Base-by-base conservation (phyloP, 805 yeast species). In the Wickerhamiella azymoides region DNA sequence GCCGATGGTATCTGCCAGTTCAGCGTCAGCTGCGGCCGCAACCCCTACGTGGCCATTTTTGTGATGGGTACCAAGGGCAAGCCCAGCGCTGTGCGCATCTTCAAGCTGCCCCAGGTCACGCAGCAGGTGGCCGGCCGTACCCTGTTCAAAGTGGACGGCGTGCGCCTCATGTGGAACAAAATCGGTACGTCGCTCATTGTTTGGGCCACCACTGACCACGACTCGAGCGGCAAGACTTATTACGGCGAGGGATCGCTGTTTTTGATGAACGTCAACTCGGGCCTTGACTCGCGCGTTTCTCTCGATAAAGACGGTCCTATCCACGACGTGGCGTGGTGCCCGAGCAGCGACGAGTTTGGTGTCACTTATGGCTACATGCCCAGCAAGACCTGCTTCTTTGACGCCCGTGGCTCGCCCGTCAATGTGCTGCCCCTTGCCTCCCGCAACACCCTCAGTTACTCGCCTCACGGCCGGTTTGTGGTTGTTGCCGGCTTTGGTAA, bases 341-440 rank as follows among this genome's bases (percentile, higher is more conserved):
- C 97, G 49, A 77, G 86, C 43, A 84, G 95, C 16, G 75, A 95
- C 55, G 97, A 92, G 67, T 93, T 92, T 69, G 97, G 96, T 50
- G 98, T 92, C 38, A 85, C 84, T 47, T 88, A 88, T 60, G 99
- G 98, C 27, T 88, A 76, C 67, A 92, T 92, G 97, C 99, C 99
- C 2, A 84, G 96, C 25, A 80, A 82, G 57, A 88, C 96, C 21
- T 78, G 95, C 10, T 85, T 92, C 57, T 92, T 89, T 58, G 97
- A 92, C 65, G 77, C 94, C 24, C 77, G 96, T 57, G 98, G 97
- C 52, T 84, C 86, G 61, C 71, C 78, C 18, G 78, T 86, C 53
- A 83, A 80, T 62, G 74, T 85, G 1, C 71, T 92, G 57, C 89
- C 95, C 18, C 79, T 83, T 35, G 83, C 84, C 39, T 80, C 96